Percentiles rank a stretch among this genome's conserved stretches.
Conservation (phyloP, 768 basidiomycete genomes). For the Kwoniella shandongensis region DNA sequence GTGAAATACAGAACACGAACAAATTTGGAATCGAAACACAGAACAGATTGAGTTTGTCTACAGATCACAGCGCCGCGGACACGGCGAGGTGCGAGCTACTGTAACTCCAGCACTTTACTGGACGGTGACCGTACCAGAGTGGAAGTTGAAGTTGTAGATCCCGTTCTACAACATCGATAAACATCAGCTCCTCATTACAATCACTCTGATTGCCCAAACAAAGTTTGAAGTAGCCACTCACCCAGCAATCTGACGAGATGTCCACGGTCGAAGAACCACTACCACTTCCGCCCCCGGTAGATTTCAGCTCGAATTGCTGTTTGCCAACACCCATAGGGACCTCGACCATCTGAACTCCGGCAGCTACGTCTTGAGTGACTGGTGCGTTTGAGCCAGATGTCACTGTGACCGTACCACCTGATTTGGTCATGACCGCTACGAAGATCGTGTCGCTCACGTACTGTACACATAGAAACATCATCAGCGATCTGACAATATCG, state of each 20-base stretch:
- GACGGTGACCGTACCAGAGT: constrained; percentile 36
- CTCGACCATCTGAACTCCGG: constrained; percentile 43
- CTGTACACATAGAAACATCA: background rate
- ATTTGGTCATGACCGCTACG: constrained; percentile 45
- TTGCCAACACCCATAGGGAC: constrained; percentile 48
- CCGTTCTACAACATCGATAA: constrained; percentile 31
- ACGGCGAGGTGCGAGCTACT: too few relatives aligned
- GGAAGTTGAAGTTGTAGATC: constrained; percentile 53
- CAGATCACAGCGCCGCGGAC: too few relatives aligned
- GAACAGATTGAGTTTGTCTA: too few relatives aligned
- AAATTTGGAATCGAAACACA: too few relatives aligned
- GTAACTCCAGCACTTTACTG: too few relatives aligned
- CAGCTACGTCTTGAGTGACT: constrained; percentile 28
- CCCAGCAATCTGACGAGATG: constrained; percentile 45
- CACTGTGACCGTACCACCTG: constrained; percentile 44
- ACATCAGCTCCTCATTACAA: background rate
- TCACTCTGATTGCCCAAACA: background rate
- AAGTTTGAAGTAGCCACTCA: constrained; percentile 6
- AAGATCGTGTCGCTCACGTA: constrained; percentile 47
- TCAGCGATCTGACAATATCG: background rate
- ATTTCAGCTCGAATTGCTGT: constrained; percentile 42
- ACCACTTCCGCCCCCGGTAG: constrained; percentile 17
- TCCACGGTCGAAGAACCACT: constrained; percentile 22
- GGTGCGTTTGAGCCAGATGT: constrained; percentile 43
- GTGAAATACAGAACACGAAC: too few relatives aligned